Evolutionary conservation across 345 rosid genomes (phyloP), one percentile per base, ranked within the genome.

Genomic region (Camelina neglecta): DNA sequence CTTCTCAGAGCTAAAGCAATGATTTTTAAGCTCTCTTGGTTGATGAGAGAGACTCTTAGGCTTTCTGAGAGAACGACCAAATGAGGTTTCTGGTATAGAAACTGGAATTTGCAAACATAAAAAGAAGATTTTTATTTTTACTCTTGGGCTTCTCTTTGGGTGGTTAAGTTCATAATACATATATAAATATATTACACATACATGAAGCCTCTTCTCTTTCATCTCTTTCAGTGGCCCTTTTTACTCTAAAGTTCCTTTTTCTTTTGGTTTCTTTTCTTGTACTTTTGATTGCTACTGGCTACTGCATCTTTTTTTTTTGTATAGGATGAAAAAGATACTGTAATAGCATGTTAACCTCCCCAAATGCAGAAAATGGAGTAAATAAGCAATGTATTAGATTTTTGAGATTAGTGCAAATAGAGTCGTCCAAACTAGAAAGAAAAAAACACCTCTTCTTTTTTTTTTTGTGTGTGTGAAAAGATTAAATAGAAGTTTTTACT

Each of bases 21-120:
- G 38, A 18, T 4, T 36, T 20, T 63, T 3, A 56, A 39, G 75
- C 72, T 55, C 70, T 58, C 53, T 67, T 53, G 47, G 16, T 68
- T 62, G 71, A 48, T 63, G 58, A 69, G 59, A 64, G 67, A 56
- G 60, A 63, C 53, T 35, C 66, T 31, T 51, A 68, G n/a, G 62
- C 74, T 50, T 58, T 75, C 61, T 69, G 64, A 55, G 61, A 65
- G 29, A 70, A 63, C 2, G 9, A 65, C 35, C 31, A 65, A 71
- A 51, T 38, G 72, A 77, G 53, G 63, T 71, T 71, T 77, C 76
- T 71, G 76, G 76, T 77, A 39, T 77, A 39, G 62, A 64, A 69
- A 55, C 26, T 65, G 71, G 53, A 55, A 63, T 48, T 45, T 69
- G 75, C 60, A 70, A 48, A 76, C 65, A 45, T 51, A 33, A 39